Base-by-base conservation (phyloP, 306 rosid genomes). In the Quercus gilva region DNA sequence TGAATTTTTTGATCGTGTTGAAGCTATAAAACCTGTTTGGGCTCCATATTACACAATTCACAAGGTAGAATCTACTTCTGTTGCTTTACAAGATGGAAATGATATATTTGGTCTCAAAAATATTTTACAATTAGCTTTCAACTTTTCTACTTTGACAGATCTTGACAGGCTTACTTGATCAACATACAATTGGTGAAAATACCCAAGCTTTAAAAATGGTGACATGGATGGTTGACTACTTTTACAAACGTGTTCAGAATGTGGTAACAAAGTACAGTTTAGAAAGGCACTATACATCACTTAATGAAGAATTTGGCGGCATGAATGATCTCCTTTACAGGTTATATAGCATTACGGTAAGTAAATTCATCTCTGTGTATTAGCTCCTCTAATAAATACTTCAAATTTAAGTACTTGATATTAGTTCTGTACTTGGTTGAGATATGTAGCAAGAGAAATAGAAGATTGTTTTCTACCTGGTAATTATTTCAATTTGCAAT, bases 41-140 rank as follows among this genome's bases (percentile, higher is more conserved):
- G 99, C 98, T 78, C 97, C 99, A 57, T 95, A 95, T 79, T 95
- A 95, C 87, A 95, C 99, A 77, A 87, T 95, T 81, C 99, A 95
- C 90, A 95, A 95, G 98, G 99, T 95, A 84, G 49, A 71, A 31
- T 41, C 58, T 61, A 7, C 31, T 63, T 70, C 0, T 0, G n/a
- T 73, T 57, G 37, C 51, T 26, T 43, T 25, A 35, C 73, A 33
- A 57, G 49, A 73, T 76, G 79, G 43, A 69, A 53, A 13, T 26
- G 19, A 45, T 69, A 25, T 12, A 52, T 61, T 56, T 82, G 67
- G 80, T 72, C 55, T 77, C 33, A 69, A 55, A 20, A 57, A 12
- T 13, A 9, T 79, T 18, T 8, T 15, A 74, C 26, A 1, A 29
- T 73, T 69, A 69, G 19, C 26, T 67, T 51, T 63, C 17, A 41